Percentiles rank a stretch among this genome's conserved stretches.
Evolutionary conservation across 805 yeast genomes (phyloP).

Genomic region (Tetrapisispora fleetii): DNA sequence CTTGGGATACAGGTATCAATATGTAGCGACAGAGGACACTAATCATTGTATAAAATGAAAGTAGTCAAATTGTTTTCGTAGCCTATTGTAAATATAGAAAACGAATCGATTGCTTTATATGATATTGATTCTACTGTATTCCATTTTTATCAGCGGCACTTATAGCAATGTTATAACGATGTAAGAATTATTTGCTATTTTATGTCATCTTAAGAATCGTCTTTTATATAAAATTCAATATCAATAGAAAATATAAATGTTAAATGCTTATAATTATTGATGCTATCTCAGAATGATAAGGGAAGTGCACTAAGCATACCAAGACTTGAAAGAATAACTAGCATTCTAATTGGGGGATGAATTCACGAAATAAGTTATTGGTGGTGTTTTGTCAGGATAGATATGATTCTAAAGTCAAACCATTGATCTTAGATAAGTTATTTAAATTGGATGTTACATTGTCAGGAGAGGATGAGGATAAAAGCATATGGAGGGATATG

Average conservation of each 20-base stretch:
- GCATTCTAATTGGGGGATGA: background rate
- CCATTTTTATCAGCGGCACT: too few species aligned
- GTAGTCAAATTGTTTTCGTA: too few species aligned
- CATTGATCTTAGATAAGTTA: background rate
- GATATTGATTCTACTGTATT: too few species aligned
- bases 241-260: too few species aligned
- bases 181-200: background rate
- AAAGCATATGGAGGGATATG: conserved; percentile 13
- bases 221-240: background rate
- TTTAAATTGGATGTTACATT: background rate
- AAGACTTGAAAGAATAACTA: background rate
- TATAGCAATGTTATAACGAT: too few species aligned
- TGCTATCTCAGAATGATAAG: background rate
- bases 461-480: background rate
- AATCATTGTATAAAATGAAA: too few species aligned
- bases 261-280: background rate
- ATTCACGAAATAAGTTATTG: background rate
- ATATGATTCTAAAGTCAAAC: background rate
- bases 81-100: too few species aligned
- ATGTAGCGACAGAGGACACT: too few species aligned
- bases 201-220: background rate
- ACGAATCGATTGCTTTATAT: too few species aligned
- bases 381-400: background rate
- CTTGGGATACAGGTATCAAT: too few species aligned
- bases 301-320: too few species aligned